Conservation (phyloP, 805 yeast species). For the Starmerella tilneyi region DNA sequence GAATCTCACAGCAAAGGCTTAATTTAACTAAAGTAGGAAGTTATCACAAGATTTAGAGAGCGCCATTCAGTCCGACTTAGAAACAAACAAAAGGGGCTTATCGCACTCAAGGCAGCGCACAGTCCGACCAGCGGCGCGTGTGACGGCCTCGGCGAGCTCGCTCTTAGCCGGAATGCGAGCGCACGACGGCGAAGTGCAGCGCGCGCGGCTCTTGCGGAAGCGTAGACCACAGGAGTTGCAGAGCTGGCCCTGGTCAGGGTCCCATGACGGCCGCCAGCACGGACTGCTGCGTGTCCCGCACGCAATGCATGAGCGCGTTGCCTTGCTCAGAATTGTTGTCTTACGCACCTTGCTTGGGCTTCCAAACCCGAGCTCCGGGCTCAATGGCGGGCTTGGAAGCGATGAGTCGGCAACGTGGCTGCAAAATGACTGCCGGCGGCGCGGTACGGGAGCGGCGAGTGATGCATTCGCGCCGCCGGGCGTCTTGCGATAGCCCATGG, state of each 20-base stretch:
- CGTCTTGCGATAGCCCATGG: not conserved
- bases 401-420: slow-evolving; percentile 7
- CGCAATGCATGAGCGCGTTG: slow-evolving; percentile 49
- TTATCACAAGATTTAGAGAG: no score
- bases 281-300: slow-evolving; percentile 89
- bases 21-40: no score
- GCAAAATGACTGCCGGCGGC: no score
- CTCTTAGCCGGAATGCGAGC: slow-evolving; percentile 91
- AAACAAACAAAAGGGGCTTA: not conserved
- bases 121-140: slow-evolving; percentile 32
- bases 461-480: no score
- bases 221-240: slow-evolving; percentile 95
- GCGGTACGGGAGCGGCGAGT: no score
- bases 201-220: slow-evolving; percentile 85
- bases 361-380: slow-evolving; percentile 10
- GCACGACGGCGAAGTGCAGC: slow-evolving; percentile 69
- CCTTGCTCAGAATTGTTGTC: no score
- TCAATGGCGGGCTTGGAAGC: slow-evolving; percentile 21
- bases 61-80: no score
- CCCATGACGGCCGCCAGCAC: slow-evolving; percentile 98
- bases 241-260: slow-evolving; percentile 78
- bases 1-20: no score
- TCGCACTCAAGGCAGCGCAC: slow-evolving; percentile 9
- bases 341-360: no score
- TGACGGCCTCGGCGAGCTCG: slow-evolving; percentile 82